A percentile compares a stretch with the other conserved stretches of the same genome.
Conservation (phyloP, 371 early-diverging fungal species). For the Chytridiales sp. region DNA sequence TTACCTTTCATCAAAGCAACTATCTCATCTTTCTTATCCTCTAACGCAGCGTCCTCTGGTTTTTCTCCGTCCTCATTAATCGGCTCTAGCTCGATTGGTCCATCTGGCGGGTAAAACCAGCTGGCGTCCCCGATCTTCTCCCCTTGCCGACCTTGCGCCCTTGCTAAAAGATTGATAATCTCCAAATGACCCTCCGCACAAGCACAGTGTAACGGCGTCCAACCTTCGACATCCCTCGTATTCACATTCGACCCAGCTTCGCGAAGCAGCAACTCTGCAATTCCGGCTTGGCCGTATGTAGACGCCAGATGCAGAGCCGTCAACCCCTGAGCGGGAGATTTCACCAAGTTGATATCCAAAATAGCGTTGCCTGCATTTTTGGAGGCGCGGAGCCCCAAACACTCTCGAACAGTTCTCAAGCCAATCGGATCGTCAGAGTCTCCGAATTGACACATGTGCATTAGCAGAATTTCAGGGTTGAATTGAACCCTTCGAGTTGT, state of each 20-base stretch:
- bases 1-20: conserved; percentile 23
- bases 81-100: conserved; percentile 41
- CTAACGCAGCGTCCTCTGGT: conserved; percentile 40
- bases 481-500: too few species aligned
- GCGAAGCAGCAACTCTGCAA: conserved; percentile 46
- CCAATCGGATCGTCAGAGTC: conserved; percentile 6
- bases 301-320: conserved; percentile 60
- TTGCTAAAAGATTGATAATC: conserved; percentile 46
- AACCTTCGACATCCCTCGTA: conserved; percentile 67
- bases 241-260: conserved; percentile 52
- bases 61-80: conserved; percentile 44
- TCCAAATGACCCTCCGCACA: conserved; percentile 61
- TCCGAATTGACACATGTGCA: conserved; percentile 40
- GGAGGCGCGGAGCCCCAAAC: not conserved
- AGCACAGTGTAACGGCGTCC: conserved; percentile 76
- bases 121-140: conserved; percentile 15
- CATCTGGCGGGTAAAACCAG: conserved; percentile 36
- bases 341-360: conserved; percentile 31
- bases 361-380: conserved; percentile 4
- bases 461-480: conserved; percentile 33
- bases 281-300: conserved; percentile 52
- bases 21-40: conserved; percentile 35
- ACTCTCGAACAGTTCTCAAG: conserved; percentile 9
- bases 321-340: conserved; percentile 46
- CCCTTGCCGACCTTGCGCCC: conserved; percentile 31